Base-by-base conservation (phyloP, 2,329 filamentous ascomycete species). In the Ophiostoma populinum region DNA sequence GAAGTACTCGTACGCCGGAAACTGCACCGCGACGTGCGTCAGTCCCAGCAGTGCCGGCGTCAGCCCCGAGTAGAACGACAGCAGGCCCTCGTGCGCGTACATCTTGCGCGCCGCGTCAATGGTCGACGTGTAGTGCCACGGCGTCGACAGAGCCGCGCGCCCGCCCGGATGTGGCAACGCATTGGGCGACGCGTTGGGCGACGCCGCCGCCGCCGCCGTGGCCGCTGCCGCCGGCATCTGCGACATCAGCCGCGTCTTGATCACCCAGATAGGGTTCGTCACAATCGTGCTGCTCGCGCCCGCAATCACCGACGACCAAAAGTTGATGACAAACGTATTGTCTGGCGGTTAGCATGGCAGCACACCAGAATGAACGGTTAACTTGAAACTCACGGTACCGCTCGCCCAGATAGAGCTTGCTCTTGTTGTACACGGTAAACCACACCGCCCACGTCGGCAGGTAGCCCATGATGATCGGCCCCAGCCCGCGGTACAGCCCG, bases 221-320 rank as follows among this genome's bases (percentile, higher is more conserved):
- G 65, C 24, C 6, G 26, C n/a, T 2, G 13, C 25, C 6, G 7
- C 65, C 49, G 49, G 66, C 51, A 49, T 79, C 59, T 95, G 90
- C 24, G 90, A 93, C 90, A 95, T 95, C 47, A 98, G 70, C 45
- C 90, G 70, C 32, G 90, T 98, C 59, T 98, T 98, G 61, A 98
- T 93, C 24, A 98, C 90, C 90, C 90, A 98, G 41, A 98, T 98
- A 1, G 90, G 90, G 55, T 95, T 98, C 17, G 90, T 98, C 42
- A 78, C 80, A 43, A 95, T 67, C 4, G 90, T 98, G 45, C 86
- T 94, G 59, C 80, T 93, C 41, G 75, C 85, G 35, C 90, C 90
- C 17, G 87, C 90, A 38, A 85, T 70, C 41, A 98, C 72, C 8
- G 90, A 93, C 16, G 90, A 90, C 62, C 80, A 86, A 45, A 90